A percentile compares a stretch with the other conserved stretches of the same genome.
These are phyloP conservation scores for Scutellaria baicalensis DNA, from an alignment of 257 asterid species.

Conservation along the genomic window DNA sequence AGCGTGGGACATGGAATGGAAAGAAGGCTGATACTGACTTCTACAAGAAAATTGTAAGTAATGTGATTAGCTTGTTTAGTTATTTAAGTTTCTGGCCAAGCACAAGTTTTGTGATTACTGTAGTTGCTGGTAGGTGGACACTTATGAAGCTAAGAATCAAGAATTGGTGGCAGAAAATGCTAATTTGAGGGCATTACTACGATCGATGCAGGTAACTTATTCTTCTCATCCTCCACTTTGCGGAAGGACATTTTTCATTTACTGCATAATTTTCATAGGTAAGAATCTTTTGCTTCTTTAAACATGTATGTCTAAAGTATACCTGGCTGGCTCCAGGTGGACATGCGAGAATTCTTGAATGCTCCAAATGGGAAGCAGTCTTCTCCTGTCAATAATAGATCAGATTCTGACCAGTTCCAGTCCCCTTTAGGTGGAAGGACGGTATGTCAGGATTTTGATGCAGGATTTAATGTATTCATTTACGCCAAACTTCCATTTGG, in stretches of 20 bases:
- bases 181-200: slow-evolving; percentile 85
- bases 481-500: slow-evolving; percentile 13
- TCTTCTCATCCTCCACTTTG: not conserved
- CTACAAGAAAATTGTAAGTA: slow-evolving; percentile 83
- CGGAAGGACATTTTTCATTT: not conserved
- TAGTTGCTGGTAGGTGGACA: slow-evolving; percentile 66
- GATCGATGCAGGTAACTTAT: slow-evolving; percentile 82
- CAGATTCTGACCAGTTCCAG: slow-evolving; percentile 62
- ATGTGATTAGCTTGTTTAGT: slow-evolving; percentile 12
- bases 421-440: slow-evolving; percentile 93
- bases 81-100: slow-evolving; percentile 2
- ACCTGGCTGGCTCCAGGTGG: slow-evolving; percentile 43
- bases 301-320: slow-evolving; percentile 5
- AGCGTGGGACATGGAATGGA: slow-evolving; percentile 95
- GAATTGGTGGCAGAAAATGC: slow-evolving; percentile 91
- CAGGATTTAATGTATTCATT: not conserved
- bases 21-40: slow-evolving; percentile 90
- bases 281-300: not conserved
- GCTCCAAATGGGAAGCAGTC: slow-evolving; percentile 83
- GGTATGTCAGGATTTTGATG: slow-evolving; percentile 38
- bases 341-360: slow-evolving; percentile 90
- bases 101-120: not conserved
- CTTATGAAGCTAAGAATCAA: slow-evolving; percentile 92
- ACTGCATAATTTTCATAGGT: not conserved
- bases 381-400: slow-evolving; percentile 50